phyloP scores from a whole-genome alignment of 257 asterid species.

The Nicotiana tabacum region DNA sequence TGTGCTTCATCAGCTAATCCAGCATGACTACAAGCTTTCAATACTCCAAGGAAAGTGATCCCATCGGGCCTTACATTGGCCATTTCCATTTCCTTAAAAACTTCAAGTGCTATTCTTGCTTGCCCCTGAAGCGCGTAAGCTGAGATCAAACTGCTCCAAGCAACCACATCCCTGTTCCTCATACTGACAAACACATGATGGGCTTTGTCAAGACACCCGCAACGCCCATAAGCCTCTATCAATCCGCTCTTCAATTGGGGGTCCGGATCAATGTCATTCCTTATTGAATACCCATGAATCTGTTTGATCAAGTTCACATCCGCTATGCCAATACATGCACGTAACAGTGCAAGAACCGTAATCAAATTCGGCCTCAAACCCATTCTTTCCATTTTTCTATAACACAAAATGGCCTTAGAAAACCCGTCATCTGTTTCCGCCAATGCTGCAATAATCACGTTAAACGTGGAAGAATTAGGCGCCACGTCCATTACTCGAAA shows the following conservation, averaged over 20 bases:
- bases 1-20: constrained; percentile 44
- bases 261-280: constrained; percentile 28
- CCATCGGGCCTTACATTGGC: constrained; percentile 35
- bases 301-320: constrained; percentile 36
- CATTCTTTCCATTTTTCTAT: constrained; percentile 30
- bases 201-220: constrained; percentile 37
- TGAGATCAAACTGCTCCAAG: constrained; percentile 51
- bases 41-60: constrained; percentile 37
- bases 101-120: constrained; percentile 27
- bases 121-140: constrained; percentile 41
- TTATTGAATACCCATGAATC: constrained; percentile 33
- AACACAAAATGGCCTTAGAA: constrained; percentile 24
- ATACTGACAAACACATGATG: constrained; percentile 25
- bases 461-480: constrained; percentile 33
- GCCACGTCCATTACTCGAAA: constrained; percentile 30
- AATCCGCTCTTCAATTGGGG: constrained; percentile 36
- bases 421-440: constrained; percentile 27
- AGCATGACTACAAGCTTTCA: constrained; percentile 51
- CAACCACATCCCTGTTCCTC: constrained; percentile 35
- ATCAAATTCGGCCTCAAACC: constrained; percentile 32
- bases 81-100: constrained; percentile 34
- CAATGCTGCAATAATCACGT: constrained; percentile 36
- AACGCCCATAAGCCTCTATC: constrained; percentile 45
- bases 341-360: constrained; percentile 35
- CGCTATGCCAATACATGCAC: constrained; percentile 27